These are phyloP conservation scores for Salinomyces thailandicus DNA, from an alignment of 2,329 filamentous ascomycete genomes.

Conservation along the genomic window DNA sequence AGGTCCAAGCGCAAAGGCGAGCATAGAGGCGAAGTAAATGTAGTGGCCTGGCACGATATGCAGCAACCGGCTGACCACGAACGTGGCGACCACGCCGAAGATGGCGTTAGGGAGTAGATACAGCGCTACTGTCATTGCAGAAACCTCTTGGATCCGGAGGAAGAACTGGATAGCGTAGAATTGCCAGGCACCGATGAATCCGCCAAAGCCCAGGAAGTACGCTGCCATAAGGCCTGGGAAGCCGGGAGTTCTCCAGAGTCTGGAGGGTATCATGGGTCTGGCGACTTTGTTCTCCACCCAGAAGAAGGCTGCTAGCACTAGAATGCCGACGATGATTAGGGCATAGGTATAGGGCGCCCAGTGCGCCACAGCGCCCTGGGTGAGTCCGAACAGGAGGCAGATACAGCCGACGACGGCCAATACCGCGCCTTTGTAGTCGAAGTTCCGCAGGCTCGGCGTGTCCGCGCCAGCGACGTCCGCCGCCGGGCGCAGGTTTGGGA, in stretches of 20 bases:
- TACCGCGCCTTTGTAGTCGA: constrained; percentile 25
- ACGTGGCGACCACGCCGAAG: constrained; percentile 36
- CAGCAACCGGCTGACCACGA: constrained; percentile 37
- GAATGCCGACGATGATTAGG: constrained; percentile 24
- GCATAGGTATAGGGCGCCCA: constrained; percentile 30
- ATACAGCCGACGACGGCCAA: constrained; percentile 23
- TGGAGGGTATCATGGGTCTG: constrained; percentile 26
- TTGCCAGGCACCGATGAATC: constrained; percentile 20
- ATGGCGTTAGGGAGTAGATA: constrained; percentile 38
- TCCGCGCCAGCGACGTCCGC: constrained; percentile 16
- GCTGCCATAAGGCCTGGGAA: constrained; percentile 35
- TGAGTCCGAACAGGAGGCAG: constrained; percentile 28
- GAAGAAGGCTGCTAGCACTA: constrained; percentile 24
- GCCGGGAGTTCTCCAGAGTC: constrained; percentile 34
- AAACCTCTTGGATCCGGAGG: constrained; percentile 29
- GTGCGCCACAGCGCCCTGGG: constrained; percentile 25
- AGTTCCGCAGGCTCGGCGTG: constrained; percentile 15
- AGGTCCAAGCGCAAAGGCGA: constrained; percentile 29
- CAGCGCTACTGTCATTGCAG: constrained; percentile 32
- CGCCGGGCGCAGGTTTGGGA: constrained; percentile 29
- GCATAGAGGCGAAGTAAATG: constrained; percentile 37
- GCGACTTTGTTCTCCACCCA: constrained; percentile 23
- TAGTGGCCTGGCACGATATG: constrained; percentile 38
- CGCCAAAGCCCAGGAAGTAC: constrained; percentile 34
- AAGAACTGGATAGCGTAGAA: constrained; percentile 33